phyloP scores from a whole-genome alignment of 2,329 filamentous ascomycete genomes.

The Diaporthe australafricana region DNA sequence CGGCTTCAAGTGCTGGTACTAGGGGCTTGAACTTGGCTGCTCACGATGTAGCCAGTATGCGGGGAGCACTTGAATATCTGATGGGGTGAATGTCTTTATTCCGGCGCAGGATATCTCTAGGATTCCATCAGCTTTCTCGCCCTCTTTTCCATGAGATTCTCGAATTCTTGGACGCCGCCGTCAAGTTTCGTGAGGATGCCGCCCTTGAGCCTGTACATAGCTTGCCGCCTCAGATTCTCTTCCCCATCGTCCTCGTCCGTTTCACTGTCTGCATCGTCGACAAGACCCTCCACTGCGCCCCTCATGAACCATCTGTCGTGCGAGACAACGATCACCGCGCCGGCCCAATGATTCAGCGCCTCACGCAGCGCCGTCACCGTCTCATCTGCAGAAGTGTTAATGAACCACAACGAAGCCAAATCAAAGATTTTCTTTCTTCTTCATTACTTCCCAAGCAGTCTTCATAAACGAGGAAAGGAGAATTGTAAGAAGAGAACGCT shows the following conservation, averaged over 20 bases:
- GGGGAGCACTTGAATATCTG: neutral
- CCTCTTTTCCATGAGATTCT: constrained; percentile 70
- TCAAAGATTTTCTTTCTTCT: neutral
- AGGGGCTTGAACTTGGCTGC: neutral
- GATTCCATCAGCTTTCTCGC: constrained; percentile 57
- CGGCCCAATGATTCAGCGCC: constrained; percentile 75
- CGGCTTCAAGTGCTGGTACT: constrained; percentile 58
- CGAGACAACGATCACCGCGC: constrained; percentile 81
- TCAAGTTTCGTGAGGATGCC: constrained; percentile 67
- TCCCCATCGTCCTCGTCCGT: constrained; percentile 57
- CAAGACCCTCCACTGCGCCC: constrained; percentile 74
- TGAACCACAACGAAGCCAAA: neutral
- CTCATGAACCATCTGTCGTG: constrained; percentile 88
- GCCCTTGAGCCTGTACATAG: constrained; percentile 70
- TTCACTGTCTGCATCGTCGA: constrained; percentile 54
- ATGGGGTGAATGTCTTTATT: neutral
- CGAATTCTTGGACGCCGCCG: constrained; percentile 74
- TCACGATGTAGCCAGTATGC: neutral
- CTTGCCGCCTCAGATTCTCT: constrained; percentile 59
- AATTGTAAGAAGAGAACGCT: no score
- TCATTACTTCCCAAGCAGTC: neutral
- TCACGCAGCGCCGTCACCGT: constrained; percentile 79
- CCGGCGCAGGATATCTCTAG: neutral
- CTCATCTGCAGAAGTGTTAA: constrained; percentile 58
- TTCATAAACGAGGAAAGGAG: neutral